A percentile compares a stretch with the other conserved stretches of the same genome.
Evolutionary conservation across 225 moss, liverwort and hornwort species (phyloP).

Genomic region (Physcomitrium patens): DNA sequence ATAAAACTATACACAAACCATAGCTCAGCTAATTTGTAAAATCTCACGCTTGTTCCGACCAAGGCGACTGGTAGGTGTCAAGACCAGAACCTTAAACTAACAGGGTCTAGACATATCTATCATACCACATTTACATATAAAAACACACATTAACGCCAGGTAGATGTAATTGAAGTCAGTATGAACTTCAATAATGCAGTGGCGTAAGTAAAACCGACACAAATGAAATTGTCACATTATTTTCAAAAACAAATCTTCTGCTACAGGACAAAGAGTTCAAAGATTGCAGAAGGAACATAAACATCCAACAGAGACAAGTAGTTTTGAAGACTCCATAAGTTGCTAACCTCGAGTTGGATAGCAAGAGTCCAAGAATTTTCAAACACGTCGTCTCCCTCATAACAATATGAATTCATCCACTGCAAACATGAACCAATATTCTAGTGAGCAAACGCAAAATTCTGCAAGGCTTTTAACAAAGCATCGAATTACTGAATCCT

Average conservation of each 20-base stretch:
- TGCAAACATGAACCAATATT: conserved; percentile 25
- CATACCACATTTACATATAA: not conserved
- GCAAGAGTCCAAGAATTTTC: conserved; percentile 62
- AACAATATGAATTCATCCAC: conserved; percentile 61
- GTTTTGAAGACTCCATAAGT: not conserved
- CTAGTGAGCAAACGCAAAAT: conserved; percentile 16
- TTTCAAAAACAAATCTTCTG: too few relatives aligned
- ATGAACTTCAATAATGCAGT: not conserved
- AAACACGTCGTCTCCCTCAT: conserved; percentile 20
- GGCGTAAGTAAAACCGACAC: not conserved
- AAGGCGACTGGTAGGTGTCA: not conserved
- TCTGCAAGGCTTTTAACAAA: not conserved
- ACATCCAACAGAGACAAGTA: not conserved
- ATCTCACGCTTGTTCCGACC: not conserved
- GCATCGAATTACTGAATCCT: too few relatives aligned
- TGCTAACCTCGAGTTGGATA: conserved; percentile 65
- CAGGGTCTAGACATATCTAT: not conserved
- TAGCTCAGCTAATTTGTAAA: not conserved
- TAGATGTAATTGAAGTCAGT: not conserved
- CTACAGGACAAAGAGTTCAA: too few relatives aligned
- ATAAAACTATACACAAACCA: too few relatives aligned
- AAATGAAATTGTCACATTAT: not conserved
- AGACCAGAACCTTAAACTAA: conserved; percentile 12
- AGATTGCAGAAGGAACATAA: not conserved
- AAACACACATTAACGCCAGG: conserved; percentile 4